These are phyloP conservation scores for Cyberlindnera xishuangbannaensis DNA, from an alignment of 805 yeast genomes.

Conservation along the genomic window DNA sequence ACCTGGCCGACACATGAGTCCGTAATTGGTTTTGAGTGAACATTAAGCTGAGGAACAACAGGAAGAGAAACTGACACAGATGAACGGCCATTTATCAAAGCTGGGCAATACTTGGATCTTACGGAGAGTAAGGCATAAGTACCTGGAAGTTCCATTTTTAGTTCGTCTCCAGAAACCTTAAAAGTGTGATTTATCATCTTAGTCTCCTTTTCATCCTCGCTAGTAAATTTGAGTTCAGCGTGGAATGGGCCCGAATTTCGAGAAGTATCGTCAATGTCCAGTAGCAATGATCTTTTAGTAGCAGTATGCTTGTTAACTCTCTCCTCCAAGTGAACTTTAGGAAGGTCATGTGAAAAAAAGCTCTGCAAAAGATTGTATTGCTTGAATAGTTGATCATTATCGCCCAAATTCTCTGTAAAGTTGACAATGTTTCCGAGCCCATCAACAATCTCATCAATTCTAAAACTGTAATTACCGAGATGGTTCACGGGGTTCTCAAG, in stretches of 20 bases:
- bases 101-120: slow-evolving; percentile 58
- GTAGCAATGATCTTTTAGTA: slow-evolving; percentile 32
- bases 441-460: slow-evolving; percentile 54
- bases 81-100: slow-evolving; percentile 53
- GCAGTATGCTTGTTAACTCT: slow-evolving; percentile 29
- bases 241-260: slow-evolving; percentile 29
- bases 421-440: slow-evolving; percentile 59
- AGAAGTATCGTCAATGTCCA: slow-evolving; percentile 28
- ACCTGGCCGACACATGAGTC: slow-evolving; percentile 92
- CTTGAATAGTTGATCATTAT: slow-evolving; percentile 24
- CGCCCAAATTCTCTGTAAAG: slow-evolving; percentile 27
- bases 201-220: slow-evolving; percentile 24
- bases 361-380: slow-evolving; percentile 36
- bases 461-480: slow-evolving; percentile 51
- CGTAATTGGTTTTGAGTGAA: slow-evolving; percentile 45
- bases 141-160: slow-evolving; percentile 56
- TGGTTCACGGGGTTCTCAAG: slow-evolving; percentile 36
- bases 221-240: slow-evolving; percentile 28
- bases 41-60: slow-evolving; percentile 43
- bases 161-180: slow-evolving; percentile 26
- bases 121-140: slow-evolving; percentile 50
- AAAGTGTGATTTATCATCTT: slow-evolving; percentile 21
- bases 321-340: slow-evolving; percentile 44
- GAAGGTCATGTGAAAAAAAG: slow-evolving; percentile 50
- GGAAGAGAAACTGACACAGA: slow-evolving; percentile 51